phyloP scores from a whole-genome alignment of 192 early-diverging fungal species.

The Obelidium mucronatum region DNA sequence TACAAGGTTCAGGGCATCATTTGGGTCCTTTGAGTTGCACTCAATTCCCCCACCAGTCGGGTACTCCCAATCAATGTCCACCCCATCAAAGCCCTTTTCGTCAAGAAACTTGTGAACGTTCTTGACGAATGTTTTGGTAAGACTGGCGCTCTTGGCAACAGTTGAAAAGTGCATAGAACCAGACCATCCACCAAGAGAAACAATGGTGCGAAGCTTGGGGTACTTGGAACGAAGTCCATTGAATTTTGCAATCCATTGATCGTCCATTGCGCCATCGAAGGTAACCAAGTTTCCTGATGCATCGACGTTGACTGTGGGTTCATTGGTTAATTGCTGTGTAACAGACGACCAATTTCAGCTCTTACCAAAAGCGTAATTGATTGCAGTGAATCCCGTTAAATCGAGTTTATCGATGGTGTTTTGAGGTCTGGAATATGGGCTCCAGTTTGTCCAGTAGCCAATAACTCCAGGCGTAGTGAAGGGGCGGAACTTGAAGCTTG shows the following conservation, averaged over 20 bases:
- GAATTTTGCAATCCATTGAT: background rate
- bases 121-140: background rate
- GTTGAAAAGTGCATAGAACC: background rate
- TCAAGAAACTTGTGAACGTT: background rate
- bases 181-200: conserved; percentile 4
- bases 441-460: too few species aligned
- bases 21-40: background rate
- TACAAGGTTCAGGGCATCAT: background rate
- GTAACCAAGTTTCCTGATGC: background rate
- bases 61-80: conserved; percentile 1
- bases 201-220: background rate
- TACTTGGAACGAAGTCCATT: background rate
- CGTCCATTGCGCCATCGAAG: background rate
- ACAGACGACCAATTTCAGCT: too few species aligned
- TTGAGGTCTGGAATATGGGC: too few species aligned
- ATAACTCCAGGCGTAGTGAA: too few species aligned
- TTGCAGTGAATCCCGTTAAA: too few species aligned
- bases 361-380: too few species aligned
- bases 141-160: background rate
- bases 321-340: too few species aligned
- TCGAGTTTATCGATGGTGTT: too few species aligned
- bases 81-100: background rate
- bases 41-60: background rate
- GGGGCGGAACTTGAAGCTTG: conserved; percentile 5
- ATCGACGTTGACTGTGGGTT: background rate